Conservation (phyloP, 2,329 filamentous ascomycete genomes). For the Cladosporium sp. region DNA sequence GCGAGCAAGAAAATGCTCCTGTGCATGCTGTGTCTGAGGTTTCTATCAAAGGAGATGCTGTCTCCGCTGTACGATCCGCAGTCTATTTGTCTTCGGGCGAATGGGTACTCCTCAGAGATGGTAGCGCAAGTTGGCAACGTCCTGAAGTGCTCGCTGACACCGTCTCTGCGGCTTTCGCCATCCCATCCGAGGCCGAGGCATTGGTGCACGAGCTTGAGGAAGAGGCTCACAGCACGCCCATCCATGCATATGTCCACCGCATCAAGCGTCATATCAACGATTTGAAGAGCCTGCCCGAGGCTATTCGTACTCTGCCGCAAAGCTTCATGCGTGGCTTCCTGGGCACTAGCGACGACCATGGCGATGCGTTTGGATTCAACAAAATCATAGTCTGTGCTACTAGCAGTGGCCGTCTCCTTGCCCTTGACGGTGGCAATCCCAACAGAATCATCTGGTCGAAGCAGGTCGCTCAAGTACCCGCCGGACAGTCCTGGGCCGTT, state of each 20-base stretch:
- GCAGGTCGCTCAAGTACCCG: constrained; percentile 52
- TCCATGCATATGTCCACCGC: constrained; percentile 82
- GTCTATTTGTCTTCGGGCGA: constrained; percentile 62
- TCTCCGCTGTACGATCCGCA: constrained; percentile 74
- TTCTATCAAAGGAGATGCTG: constrained; percentile 61
- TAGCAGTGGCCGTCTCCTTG: constrained; percentile 70
- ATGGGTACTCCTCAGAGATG: constrained; percentile 81
- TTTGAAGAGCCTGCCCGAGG: constrained; percentile 69
- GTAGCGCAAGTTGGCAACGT: constrained; percentile 72
- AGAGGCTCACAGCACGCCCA: constrained; percentile 76
- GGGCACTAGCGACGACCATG: constrained; percentile 36
- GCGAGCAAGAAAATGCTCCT: constrained; percentile 32
- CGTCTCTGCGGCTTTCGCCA: constrained; percentile 75
- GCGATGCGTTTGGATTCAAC: constrained; percentile 81
- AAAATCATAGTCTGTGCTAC: constrained; percentile 81
- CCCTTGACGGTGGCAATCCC: constrained; percentile 69
- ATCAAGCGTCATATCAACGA: constrained; percentile 77
- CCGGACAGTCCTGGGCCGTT: constrained; percentile 56
- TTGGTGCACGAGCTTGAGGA: constrained; percentile 76
- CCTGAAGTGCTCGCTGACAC: constrained; percentile 76
- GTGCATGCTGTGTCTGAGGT: constrained; percentile 77
- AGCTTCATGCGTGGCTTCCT: constrained; percentile 55
- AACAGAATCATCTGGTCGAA: constrained; percentile 73
- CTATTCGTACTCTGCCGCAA: constrained; percentile 63
- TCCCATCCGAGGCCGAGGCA: constrained; percentile 58